phyloP scores from a whole-genome alignment of 2,329 filamentous ascomycete species.

The Gliomastix tumulicola region DNA sequence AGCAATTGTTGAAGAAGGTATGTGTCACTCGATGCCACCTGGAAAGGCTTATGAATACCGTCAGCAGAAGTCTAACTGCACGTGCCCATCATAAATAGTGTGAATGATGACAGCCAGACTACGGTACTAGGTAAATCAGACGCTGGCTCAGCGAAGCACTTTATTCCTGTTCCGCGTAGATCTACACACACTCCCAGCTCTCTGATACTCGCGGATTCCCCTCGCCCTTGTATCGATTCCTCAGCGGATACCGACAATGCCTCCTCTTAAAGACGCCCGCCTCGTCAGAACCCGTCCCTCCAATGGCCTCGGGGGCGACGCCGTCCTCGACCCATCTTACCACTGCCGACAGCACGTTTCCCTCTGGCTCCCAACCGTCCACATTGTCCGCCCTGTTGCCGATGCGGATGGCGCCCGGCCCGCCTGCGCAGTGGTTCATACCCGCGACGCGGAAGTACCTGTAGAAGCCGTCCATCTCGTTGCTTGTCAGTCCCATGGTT shows the following conservation, averaged over 20 bases:
- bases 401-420: slow-evolving; percentile 31
- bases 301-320: slow-evolving; percentile 26
- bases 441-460: slow-evolving; percentile 45
- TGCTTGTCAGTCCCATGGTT: slow-evolving; percentile 11
- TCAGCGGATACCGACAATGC: slow-evolving; percentile 1
- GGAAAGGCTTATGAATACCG: too few relatives aligned
- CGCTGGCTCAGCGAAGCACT: too few relatives aligned
- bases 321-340: slow-evolving; percentile 38
- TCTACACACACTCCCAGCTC: slow-evolving; percentile 3
- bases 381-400: slow-evolving; percentile 30
- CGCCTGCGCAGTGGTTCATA: slow-evolving; percentile 41
- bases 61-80: too few relatives aligned
- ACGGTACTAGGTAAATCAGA: too few relatives aligned
- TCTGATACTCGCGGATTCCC: neutral
- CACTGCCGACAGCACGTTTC: slow-evolving; percentile 37
- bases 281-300: neutral
- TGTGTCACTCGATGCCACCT: too few relatives aligned
- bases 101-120: too few relatives aligned
- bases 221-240: neutral
- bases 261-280: neutral
- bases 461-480: slow-evolving; percentile 34
- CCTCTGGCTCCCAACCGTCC: slow-evolving; percentile 9
- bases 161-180: too few relatives aligned
- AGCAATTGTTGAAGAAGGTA: too few relatives aligned
- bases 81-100: too few relatives aligned